Percentiles rank a stretch among this genome's conserved stretches.
phyloP scores from a whole-genome alignment of 2,329 filamentous ascomycete genomes.

The Ilyonectria destructans region DNA sequence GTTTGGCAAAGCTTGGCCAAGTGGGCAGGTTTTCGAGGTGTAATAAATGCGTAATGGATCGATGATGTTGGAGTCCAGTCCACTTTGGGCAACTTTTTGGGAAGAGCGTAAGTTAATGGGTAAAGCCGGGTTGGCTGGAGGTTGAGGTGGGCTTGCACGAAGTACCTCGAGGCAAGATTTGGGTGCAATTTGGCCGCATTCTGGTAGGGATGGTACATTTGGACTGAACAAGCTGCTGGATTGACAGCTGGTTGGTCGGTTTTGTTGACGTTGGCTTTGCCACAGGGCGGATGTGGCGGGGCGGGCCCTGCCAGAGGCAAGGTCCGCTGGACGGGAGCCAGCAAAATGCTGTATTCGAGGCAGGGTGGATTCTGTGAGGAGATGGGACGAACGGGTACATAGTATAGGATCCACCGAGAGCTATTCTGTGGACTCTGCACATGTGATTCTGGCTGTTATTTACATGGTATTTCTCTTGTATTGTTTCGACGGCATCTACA shows the following conservation, averaged over 20 bases:
- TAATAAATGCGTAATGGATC: constrained; percentile 17
- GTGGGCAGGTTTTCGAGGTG: not conserved
- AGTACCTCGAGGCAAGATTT: constrained; percentile 26
- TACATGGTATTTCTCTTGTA: too few species aligned
- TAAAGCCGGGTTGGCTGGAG: constrained; percentile 43
- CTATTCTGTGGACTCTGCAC: not conserved
- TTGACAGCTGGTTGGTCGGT: constrained; percentile 34
- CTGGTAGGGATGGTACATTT: constrained; percentile 25
- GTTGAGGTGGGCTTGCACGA: constrained; percentile 5
- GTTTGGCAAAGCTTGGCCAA: not conserved
- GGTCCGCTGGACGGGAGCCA: constrained; percentile 17
- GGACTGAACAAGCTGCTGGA: not conserved
- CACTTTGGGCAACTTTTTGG: constrained; percentile 40
- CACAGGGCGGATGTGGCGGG: constrained; percentile 48
- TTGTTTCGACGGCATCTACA: not conserved
- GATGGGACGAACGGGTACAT: constrained; percentile 21
- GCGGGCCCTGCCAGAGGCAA: constrained; percentile 24
- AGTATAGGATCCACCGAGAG: constrained; percentile 14
- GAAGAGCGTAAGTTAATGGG: constrained; percentile 38
- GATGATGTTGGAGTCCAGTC: constrained; percentile 33
- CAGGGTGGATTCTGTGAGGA: constrained; percentile 1
- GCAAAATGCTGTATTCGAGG: not conserved
- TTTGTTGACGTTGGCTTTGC: constrained; percentile 16
- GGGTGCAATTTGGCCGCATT: not conserved
- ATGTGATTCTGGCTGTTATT: not conserved